A percentile compares a stretch with the other conserved stretches of the same genome.
These are phyloP conservation scores for Xylaria flabelliformis DNA, from an alignment of 495 filamentous ascomycete genomes.

Conservation along the genomic window DNA sequence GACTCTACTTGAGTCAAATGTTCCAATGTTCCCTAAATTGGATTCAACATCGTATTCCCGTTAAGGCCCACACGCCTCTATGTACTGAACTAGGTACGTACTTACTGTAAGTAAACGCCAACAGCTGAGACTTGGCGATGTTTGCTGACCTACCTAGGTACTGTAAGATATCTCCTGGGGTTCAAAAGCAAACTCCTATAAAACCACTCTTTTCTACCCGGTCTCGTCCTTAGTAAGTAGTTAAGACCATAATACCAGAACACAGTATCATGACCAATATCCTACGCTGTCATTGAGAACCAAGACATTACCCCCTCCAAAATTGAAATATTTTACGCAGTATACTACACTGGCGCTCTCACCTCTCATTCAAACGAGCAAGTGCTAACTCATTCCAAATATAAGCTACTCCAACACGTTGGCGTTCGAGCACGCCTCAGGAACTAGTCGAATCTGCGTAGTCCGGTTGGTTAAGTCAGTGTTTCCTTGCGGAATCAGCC, in stretches of 20 bases:
- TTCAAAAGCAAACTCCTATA: not conserved
- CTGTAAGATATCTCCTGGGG: too few species aligned
- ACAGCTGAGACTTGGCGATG: too few species aligned
- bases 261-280: not conserved
- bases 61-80: not conserved
- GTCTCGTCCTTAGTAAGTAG: not conserved
- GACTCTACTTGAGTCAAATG: not conserved
- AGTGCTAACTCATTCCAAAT: not conserved
- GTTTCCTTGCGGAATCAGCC: not conserved
- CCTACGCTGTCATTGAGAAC: not conserved
- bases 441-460: not conserved
- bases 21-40: not conserved
- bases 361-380: not conserved
- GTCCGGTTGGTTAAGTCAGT: not conserved
- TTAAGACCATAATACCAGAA: too few species aligned
- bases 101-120: too few species aligned
- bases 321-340: not conserved
- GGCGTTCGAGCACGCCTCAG: not conserved
- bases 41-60: constrained; percentile 18
- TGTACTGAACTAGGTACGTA: constrained; percentile 9
- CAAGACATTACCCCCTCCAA: constrained; percentile 10
- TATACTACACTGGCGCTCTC: too few species aligned
- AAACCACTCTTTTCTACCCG: not conserved
- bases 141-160: too few species aligned
- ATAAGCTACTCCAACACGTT: not conserved